Base-by-base conservation (phyloP, 441 rosid species). In the Brassica hybrid region DNA sequence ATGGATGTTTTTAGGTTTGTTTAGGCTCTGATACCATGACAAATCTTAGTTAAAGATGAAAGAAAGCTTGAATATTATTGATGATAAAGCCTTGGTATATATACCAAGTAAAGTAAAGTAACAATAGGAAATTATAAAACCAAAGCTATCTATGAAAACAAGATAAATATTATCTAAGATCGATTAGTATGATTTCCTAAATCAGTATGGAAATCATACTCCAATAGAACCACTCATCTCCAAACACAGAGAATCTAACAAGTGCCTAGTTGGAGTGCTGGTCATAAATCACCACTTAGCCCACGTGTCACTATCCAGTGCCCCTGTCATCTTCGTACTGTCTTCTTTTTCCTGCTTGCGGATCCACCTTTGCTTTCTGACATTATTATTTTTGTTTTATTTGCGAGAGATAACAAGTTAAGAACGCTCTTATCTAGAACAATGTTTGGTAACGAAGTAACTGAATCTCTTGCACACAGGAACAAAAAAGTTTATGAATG, bases 181-280 rank as follows among this genome's bases (percentile, higher is more conserved):
- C 21, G 21, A 19, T 19, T 19, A 19, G 21, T 19, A 19, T 19
- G 21, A 19, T 19, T 19, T 19, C 21, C 21, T 19, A 19, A 19
- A 19, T 19, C 21, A 19, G 21, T 19, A 19, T 19, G 21, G 21
- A 19, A 19, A 19, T 19, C 21, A 19, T 19, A 19, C 21, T 19
- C 21, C 21, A 19, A 19, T 19, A 19, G 21, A 19, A 5, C 76
- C 72, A 77, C 56, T 65, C 59, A 38, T 38, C 71, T 71, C 67
- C 52, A 77, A 65, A 71, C 72, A 45, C 72, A 77, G 63, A 77
- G 76, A 77, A 77, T 77, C 76, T 77, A 43, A 59, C 45, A 77
- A 77, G 76, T 72, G 73, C 73, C 76, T 59, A 77, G 76, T 13
- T 77, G 73, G 73, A 77, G 73, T 77, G 62, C 30, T 52, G 58